Evolutionary conservation across 31 red algal genomes (phyloP), one percentile per base, ranked within the genome.

Genomic region (Pterothamnion heteromorphum): DNA sequence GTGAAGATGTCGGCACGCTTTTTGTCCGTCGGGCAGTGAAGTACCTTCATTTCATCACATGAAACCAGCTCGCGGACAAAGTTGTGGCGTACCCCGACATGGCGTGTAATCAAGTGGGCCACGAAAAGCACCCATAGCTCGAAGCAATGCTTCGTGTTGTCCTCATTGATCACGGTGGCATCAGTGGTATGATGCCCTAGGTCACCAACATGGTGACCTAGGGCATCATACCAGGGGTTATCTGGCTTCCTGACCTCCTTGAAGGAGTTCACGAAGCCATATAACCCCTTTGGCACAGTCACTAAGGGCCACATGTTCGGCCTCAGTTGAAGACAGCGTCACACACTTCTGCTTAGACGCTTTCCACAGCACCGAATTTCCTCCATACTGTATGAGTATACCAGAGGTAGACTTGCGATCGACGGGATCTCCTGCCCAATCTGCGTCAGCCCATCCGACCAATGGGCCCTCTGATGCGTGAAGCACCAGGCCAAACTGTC

Each of bases 201-300:
- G n/a, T n/a, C n/a, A n/a, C n/a, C n/a, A n/a, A n/a, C n/a, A n/a
- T n/a, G n/a, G n/a, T n/a, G n/a, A n/a, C n/a, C n/a, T n/a, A n/a
- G n/a, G n/a, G n/a, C n/a, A n/a, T n/a, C n/a, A n/a, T n/a, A n/a
- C n/a, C n/a, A n/a, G n/a, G n/a, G n/a, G n/a, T n/a, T n/a, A n/a
- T n/a, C n/a, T n/a, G n/a, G n/a, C n/a, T n/a, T n/a, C n/a, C n/a
- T n/a, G n/a, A n/a, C n/a, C n/a, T 85, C 72, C 86, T 58, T 2
- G 27, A 2, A 89, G 5, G 34, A 89, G 35, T 23, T 31, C 39
- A 27, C 86, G 2, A 18, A 39, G 32, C 86, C 86, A 64, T 2
- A 24, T 43, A 33, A 89, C 86, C 86, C 72, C 86, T 27, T 89
- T 89, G 2, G 41, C 86, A 24, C 39, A 89, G 18, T 89, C 86